phyloP scores from a whole-genome alignment of 2,329 filamentous ascomycete genomes.

The Xylariales sp. region DNA sequence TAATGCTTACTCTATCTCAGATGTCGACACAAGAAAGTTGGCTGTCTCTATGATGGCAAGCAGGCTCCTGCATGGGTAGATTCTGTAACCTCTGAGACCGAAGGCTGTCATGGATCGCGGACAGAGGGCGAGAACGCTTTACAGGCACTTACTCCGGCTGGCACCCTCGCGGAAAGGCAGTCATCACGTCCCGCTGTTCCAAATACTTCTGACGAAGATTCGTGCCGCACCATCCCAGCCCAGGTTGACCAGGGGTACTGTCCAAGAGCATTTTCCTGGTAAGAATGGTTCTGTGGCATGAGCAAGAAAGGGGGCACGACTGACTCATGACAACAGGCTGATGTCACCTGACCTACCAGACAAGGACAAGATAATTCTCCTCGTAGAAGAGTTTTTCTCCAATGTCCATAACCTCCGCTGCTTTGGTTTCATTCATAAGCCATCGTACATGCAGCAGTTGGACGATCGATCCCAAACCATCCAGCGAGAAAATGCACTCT shows the following conservation, averaged over 20 bases:
- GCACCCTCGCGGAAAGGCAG: neutral
- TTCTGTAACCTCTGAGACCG: constrained; percentile 1
- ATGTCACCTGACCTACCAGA: constrained; percentile 8
- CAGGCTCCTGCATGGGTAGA: constrained; percentile 14
- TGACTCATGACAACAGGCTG: constrained; percentile 7
- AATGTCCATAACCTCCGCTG: constrained; percentile 17
- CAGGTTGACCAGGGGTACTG: neutral
- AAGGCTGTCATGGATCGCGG: neutral
- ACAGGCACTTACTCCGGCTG: neutral
- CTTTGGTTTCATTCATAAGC: constrained; percentile 20
- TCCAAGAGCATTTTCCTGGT: neutral
- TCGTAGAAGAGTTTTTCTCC: constrained; percentile 18
- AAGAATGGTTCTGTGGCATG: neutral
- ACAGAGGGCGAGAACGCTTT: too few species aligned
- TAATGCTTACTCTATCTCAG: too few species aligned
- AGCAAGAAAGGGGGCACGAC: neutral
- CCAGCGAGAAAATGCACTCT: constrained; percentile 7
- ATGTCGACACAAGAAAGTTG: constrained; percentile 10
- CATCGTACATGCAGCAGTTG: constrained; percentile 15
- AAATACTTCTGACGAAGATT: neutral
- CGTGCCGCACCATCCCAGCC: too few species aligned
- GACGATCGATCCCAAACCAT: constrained; percentile 1
- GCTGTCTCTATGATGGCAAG: constrained; percentile 15
- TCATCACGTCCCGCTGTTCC: neutral
- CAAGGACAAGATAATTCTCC: constrained; percentile 1